A percentile compares a stretch with the other conserved stretches of the same genome.
phyloP scores from a whole-genome alignment of 306 rosid genomes.

The Carpinus fangiana region DNA sequence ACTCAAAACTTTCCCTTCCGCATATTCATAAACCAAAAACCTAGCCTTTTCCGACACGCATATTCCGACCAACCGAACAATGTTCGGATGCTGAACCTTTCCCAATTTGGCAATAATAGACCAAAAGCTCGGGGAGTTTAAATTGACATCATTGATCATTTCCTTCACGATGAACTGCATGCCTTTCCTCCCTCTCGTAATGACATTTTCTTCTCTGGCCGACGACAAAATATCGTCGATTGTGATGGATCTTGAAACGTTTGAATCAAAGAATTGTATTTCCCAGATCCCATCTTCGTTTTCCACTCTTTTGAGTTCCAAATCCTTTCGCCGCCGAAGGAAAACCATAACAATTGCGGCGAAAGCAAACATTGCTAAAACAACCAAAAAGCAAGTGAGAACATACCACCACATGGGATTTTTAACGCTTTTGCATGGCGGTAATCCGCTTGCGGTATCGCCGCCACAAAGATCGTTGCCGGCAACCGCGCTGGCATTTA shows the following conservation, averaged over 20 bases:
- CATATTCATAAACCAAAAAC: constrained; percentile 53
- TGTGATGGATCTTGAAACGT: constrained; percentile 34
- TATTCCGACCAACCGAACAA: constrained; percentile 51
- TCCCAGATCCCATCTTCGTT: constrained; percentile 69
- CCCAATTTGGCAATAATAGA: constrained; percentile 47
- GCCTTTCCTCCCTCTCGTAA: constrained; percentile 45
- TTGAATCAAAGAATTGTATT: constrained; percentile 51
- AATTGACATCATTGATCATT: constrained; percentile 32
- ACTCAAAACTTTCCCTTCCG: constrained; percentile 41
- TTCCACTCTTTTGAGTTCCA: constrained; percentile 47
- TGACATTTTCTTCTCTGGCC: constrained; percentile 44
- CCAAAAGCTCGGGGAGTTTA: constrained; percentile 49
- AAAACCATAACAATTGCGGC: constrained; percentile 27
- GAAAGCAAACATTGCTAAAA: constrained; percentile 26
- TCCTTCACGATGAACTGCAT: constrained; percentile 57
- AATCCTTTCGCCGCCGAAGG: constrained; percentile 40
- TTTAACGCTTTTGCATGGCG: constrained; percentile 45
- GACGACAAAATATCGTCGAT: constrained; percentile 53
- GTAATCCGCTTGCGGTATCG: constrained; percentile 46
- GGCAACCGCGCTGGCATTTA: constrained; percentile 64
- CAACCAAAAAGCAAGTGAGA: constrained; percentile 38
- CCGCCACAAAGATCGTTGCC: constrained; percentile 72
- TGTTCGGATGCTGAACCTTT: constrained; percentile 54
- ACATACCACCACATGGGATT: constrained; percentile 48
- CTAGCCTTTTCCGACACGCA: constrained; percentile 60